phyloP scores from a whole-genome alignment of 1,284 basidiomycete genomes.

The Rhodotorula sp. region DNA sequence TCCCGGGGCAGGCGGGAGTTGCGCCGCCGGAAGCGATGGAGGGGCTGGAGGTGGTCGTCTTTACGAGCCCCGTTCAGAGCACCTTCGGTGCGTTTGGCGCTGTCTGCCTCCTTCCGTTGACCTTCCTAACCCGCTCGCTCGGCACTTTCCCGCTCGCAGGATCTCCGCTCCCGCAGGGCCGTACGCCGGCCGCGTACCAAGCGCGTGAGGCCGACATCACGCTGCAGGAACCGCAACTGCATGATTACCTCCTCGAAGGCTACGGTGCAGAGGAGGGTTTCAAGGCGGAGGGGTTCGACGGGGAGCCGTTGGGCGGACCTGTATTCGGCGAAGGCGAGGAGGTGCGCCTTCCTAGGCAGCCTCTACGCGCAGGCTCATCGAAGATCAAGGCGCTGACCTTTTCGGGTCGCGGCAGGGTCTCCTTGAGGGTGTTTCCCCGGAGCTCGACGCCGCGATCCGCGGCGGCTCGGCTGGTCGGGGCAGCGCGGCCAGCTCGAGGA shows the following conservation, averaged over 20 bases:
- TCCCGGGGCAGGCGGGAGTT: neutral
- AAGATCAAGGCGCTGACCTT: neutral
- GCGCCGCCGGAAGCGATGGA: neutral
- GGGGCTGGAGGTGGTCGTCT: constrained; percentile 5
- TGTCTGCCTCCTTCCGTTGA: neutral
- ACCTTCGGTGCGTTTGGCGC: neutral
- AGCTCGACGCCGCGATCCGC: constrained; percentile 32
- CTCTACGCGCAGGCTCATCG: too few relatives aligned
- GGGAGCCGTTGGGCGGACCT: neutral
- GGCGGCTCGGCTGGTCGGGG: constrained; percentile 4
- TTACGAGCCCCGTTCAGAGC: neutral
- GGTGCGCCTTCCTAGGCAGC: constrained; percentile 3
- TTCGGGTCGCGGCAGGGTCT: constrained; percentile 15
- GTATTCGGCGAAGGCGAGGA: constrained; percentile 12
- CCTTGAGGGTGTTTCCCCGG: constrained; percentile 27
- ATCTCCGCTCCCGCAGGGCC: neutral
- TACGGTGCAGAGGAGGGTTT: constrained; percentile 1
- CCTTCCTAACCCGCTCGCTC: neutral
- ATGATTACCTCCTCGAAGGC: constrained; percentile 24
- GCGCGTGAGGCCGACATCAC: constrained; percentile 36
- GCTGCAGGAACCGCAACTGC: constrained; percentile 36
- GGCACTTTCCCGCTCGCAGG: neutral
- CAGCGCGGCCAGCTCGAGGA: neutral
- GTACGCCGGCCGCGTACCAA: constrained; percentile 13
- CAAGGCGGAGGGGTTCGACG: neutral